phyloP scores from a whole-genome alignment of 805 yeast species.

The Starmera caribaea region DNA sequence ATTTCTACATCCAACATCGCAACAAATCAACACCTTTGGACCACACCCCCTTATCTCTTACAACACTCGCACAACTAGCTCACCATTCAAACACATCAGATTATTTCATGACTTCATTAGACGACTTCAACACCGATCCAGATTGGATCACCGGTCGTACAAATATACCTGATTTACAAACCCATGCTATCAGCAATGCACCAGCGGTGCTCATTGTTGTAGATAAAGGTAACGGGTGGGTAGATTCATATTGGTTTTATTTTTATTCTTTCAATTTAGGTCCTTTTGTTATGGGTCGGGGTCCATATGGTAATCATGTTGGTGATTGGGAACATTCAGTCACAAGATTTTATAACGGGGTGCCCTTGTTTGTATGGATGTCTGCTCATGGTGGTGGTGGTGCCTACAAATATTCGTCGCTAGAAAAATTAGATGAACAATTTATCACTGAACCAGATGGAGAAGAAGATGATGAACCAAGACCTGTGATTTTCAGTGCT shows the following conservation, averaged over 20 bases:
- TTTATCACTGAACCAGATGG: no score
- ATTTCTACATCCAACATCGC: constrained; percentile 48
- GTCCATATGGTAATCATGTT: constrained; percentile 94
- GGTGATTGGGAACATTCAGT: constrained; percentile 98
- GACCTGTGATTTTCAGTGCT: constrained; percentile 82
- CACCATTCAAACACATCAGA: constrained; percentile 20
- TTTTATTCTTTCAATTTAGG: constrained; percentile 92
- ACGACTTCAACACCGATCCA: constrained; percentile 68
- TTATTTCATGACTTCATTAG: constrained; percentile 49
- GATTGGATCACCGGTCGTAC: constrained; percentile 74
- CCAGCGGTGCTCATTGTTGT: constrained; percentile 78
- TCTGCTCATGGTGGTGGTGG: constrained; percentile 98
- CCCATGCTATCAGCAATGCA: constrained; percentile 64
- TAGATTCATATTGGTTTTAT: constrained; percentile 94
- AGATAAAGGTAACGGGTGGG: constrained; percentile 91
- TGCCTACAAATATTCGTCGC: constrained; percentile 68
- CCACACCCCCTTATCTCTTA: constrained; percentile 16
- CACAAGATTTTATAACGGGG: constrained; percentile 73
- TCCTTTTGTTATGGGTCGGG: constrained; percentile 94
- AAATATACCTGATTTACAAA: constrained; percentile 59
- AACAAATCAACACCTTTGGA: constrained; percentile 34
- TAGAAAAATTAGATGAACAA: constrained; percentile 36
- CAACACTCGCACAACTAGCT: constrained; percentile 17
- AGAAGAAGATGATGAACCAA: constrained; percentile 17
- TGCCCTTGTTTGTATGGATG: constrained; percentile 87